Evolutionary conservation across 176 grass and related monocot species (phyloP), one percentile per base, ranked within the genome.

Genomic region (Musa acuminata): DNA sequence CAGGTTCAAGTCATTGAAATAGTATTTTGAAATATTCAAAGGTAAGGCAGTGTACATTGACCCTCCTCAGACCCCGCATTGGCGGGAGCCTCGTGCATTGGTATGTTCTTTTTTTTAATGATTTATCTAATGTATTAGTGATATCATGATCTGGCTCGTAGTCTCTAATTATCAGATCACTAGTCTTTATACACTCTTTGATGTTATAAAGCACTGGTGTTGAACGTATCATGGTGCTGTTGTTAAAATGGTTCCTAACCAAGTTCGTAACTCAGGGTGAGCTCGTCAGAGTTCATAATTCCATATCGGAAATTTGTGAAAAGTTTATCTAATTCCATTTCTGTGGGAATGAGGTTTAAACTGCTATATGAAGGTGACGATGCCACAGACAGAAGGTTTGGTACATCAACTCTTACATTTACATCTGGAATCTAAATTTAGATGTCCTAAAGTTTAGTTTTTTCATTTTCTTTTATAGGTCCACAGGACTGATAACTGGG

Each of bases 241-340:
- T 1, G 55, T 43, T 75, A 62, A 13, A 35, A 75, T 64, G 29
- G 9, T 64, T 64, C 64, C 43, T 65, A 20, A 80, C 49, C 1
- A 13, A 77, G 48, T 64, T 51, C 78, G 52, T 24, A 50, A 20
- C 54, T 53, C 74, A 93, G 95, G 86, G 74, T 71, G 80, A 86
- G 86, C 48, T 85, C 90, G 19, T 99, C 95, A 49, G 88, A 91
- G 75, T 99, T 87, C 81, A 87, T 94, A 72, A 85, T 99, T 63
- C 88, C 88, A 9, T 87, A 91, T 76, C 72, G 80, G 72, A 89
- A 88, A 52, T 94, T 99, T 11, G 49, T 62, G 16, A 94, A 89
- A 79, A 83, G 80, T 82, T 75, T 89, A 7, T 83, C 76, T 59
- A 79, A 82, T 75, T 73, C 84, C 2, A 89, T 91, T 81, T 91